Conservation (phyloP, 768 basidiomycete genomes). For the Dacryopinax primogenitus region DNA sequence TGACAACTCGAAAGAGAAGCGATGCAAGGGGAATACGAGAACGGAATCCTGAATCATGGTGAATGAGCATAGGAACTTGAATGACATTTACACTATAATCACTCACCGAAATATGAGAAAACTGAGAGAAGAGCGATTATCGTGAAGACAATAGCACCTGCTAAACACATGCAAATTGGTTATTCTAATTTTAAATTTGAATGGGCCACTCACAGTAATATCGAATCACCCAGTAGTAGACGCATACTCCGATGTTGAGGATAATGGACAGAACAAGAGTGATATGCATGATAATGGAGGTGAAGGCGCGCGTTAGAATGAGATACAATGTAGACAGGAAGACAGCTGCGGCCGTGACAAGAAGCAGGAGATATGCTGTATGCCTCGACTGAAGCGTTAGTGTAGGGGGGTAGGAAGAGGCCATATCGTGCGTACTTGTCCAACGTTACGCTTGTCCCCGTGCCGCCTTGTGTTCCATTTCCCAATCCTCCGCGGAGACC, state of each 20-base stretch:
- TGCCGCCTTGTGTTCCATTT: slow-evolving; percentile 25
- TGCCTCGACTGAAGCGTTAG: slow-evolving; percentile 33
- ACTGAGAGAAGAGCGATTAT: slow-evolving; percentile 64
- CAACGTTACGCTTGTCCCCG: slow-evolving; percentile 48
- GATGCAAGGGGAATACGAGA: slow-evolving; percentile 68
- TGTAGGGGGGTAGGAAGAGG: not conserved
- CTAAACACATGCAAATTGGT: slow-evolving; percentile 31
- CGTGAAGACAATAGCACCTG: slow-evolving; percentile 66
- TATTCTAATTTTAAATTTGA: slow-evolving; percentile 6
- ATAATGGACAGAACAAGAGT: slow-evolving; percentile 51
- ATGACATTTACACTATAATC: not conserved
- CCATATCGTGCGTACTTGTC: slow-evolving; percentile 38
- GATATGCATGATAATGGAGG: slow-evolving; percentile 62
- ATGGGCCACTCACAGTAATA: slow-evolving; percentile 45
- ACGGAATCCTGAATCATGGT: slow-evolving; percentile 32
- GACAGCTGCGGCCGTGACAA: slow-evolving; percentile 56
- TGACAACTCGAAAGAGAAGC: slow-evolving; percentile 64
- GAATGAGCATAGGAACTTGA: not conserved
- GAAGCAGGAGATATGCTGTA: slow-evolving; percentile 61
- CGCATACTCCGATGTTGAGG: slow-evolving; percentile 57
- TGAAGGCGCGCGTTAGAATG: slow-evolving; percentile 58
- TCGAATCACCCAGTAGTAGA: slow-evolving; percentile 60
- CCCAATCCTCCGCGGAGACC: slow-evolving; percentile 64
- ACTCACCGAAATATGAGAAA: slow-evolving; percentile 50
- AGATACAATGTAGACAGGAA: slow-evolving; percentile 55